Conservation (phyloP, 1,139 yeast species). For the Arxiozyma heterogenica region DNA sequence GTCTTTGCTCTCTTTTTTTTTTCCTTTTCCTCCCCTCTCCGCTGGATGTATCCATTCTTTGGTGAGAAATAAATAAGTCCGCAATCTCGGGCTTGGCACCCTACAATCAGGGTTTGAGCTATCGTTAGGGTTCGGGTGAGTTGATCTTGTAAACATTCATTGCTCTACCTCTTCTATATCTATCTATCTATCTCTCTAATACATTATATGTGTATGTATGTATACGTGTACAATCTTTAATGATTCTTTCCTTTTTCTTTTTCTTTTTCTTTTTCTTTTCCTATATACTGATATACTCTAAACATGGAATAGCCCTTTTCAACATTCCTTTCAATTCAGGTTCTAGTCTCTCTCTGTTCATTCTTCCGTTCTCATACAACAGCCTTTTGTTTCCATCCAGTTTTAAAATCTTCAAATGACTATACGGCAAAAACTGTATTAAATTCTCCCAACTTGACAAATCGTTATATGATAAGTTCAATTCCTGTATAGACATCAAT, state of each 20-base stretch:
- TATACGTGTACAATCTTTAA: neutral
- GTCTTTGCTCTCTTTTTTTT: too few species aligned
- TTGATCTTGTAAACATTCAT: too few species aligned
- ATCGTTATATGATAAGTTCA: slow-evolving; percentile 2
- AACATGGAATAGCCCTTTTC: neutral
- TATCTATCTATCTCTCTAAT: too few species aligned
- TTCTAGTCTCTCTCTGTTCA: neutral
- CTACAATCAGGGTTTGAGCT: too few species aligned
- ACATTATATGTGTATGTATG: too few species aligned
- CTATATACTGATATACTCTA: neutral
- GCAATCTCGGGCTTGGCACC: too few species aligned
- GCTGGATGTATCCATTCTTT: too few species aligned
- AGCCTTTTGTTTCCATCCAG: neutral
- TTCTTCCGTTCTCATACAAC: neutral
- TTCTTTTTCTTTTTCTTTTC: neutral
- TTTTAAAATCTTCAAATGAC: neutral
- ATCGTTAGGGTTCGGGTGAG: too few species aligned
- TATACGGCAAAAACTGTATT: slow-evolving; percentile 1
- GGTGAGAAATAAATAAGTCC: too few species aligned
- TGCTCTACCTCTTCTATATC: too few species aligned
- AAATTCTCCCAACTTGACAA: slow-evolving; percentile 2
- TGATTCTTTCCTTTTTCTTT: too few species aligned
- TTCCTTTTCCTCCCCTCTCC: too few species aligned
- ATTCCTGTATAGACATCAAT: neutral
- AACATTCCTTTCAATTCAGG: neutral